These are phyloP conservation scores for Suillus clintonianus DNA, from an alignment of 768 basidiomycete species.

Conservation along the genomic window DNA sequence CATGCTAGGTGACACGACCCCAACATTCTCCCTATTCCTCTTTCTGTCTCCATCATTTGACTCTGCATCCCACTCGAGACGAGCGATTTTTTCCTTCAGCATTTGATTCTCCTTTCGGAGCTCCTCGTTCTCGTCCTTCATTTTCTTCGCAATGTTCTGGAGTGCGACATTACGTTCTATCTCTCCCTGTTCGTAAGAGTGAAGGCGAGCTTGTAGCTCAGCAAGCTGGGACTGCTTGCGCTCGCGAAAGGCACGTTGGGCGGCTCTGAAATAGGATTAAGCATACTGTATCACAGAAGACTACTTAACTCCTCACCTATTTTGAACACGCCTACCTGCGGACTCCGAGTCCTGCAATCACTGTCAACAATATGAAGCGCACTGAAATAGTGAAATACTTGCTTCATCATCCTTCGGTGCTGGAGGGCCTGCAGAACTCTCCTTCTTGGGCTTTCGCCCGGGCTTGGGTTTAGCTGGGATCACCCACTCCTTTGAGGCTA, in stretches of 20 bases:
- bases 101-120: constrained; percentile 66
- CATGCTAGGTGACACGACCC: constrained; percentile 30
- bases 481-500: constrained; percentile 90
- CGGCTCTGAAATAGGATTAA: constrained; percentile 53
- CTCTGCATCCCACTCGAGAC: constrained; percentile 41
- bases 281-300: neutral
- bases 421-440: constrained; percentile 31
- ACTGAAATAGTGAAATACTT: constrained; percentile 20
- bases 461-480: constrained; percentile 87
- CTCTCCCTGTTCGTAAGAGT: constrained; percentile 88
- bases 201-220: constrained; percentile 83
- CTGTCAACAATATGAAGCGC: constrained; percentile 3
- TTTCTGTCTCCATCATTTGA: constrained; percentile 49
- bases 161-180: constrained; percentile 84
- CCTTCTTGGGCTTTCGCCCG: constrained; percentile 86
- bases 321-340: constrained; percentile 75
- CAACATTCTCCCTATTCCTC: constrained; percentile 57
- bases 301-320: constrained; percentile 49
- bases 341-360: constrained; percentile 42
- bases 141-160: constrained; percentile 77
- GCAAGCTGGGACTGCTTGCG: constrained; percentile 87
- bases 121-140: constrained; percentile 84
- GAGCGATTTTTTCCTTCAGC: constrained; percentile 53
- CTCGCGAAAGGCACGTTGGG: constrained; percentile 88
- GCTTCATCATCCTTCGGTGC: constrained; percentile 52